These are phyloP conservation scores for Ramaria rubella DNA, from an alignment of 768 basidiomycete species.

Conservation along the genomic window DNA sequence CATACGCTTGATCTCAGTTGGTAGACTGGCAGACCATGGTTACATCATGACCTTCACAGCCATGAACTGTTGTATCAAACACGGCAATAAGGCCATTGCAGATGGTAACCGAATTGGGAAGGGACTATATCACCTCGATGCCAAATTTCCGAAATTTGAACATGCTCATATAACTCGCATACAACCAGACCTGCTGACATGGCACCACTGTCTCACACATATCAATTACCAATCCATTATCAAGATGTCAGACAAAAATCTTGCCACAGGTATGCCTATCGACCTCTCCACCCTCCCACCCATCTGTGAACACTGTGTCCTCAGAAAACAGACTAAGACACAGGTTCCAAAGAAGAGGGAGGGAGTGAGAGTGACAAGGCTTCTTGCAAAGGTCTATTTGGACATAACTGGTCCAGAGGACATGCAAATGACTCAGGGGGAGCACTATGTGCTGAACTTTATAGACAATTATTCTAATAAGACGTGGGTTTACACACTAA, in stretches of 20 bases:
- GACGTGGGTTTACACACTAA: slow-evolving; percentile 26
- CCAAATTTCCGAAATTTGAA: slow-evolving; percentile 1
- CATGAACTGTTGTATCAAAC: slow-evolving; percentile 26
- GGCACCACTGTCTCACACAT: slow-evolving; percentile 22
- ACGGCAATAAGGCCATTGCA: slow-evolving; percentile 20
- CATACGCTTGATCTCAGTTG: slow-evolving; percentile 22
- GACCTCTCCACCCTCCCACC: slow-evolving; percentile 18
- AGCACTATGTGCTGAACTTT: slow-evolving; percentile 29
- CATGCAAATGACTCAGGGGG: slow-evolving; percentile 21
- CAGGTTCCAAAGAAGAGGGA: slow-evolving; percentile 25
- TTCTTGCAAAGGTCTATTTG: slow-evolving; percentile 26
- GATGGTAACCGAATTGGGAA: slow-evolving; percentile 18
- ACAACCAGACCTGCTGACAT: slow-evolving; percentile 13
- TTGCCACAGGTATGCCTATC: slow-evolving; percentile 22
- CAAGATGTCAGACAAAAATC: slow-evolving; percentile 10
- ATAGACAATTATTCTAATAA: slow-evolving; percentile 28
- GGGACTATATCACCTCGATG: slow-evolving; percentile 1
- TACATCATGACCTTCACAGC: slow-evolving; percentile 15
- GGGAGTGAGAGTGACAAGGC: slow-evolving; percentile 21
- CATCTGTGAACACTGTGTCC: slow-evolving; percentile 30
- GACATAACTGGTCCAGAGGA: background rate
- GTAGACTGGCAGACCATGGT: slow-evolving; percentile 12
- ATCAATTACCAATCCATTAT: slow-evolving; percentile 16
- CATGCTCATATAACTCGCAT: slow-evolving; percentile 1
- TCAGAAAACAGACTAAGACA: slow-evolving; percentile 31